Evolutionary conservation across 2,329 filamentous ascomycete genomes (phyloP), one percentile per base, ranked within the genome.

Genomic region (Calonectria montana): DNA sequence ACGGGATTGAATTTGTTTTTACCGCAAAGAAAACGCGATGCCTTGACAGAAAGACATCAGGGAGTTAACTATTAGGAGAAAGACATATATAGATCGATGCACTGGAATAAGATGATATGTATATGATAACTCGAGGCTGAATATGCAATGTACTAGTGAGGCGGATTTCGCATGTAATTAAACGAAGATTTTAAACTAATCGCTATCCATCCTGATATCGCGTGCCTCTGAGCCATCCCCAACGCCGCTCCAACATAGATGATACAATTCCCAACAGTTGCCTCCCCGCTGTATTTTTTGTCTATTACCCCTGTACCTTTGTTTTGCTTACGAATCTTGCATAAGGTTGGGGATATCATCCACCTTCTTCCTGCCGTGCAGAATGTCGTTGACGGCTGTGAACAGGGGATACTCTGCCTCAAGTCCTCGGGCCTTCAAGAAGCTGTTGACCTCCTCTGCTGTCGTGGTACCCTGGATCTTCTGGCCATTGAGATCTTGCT

Each of bases 401-500:
- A 99, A 97, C 7, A 99, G 87, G 23, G 97, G 97, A 82, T 97
- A 99, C 64, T 97, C 93, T 37, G 91, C 87, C 85, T 97, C 95
- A 75, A 93, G 85, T 1, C 93, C 94, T 76, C 94, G 89, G 62
- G 91, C 91, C 86, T 93, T 94, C 80, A 99, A 85, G 84, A 98
- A 98, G 62, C 89, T 91, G 86, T 97, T 94, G 48, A 99, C 96
- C 83, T 99, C 97, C 74, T 92, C 91, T 10, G 97, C 96, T 3
- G 97, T 99, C 77, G 93, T 93, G 0, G 95, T 98, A 43, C 97
- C 97, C 86, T 99, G 97, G 71, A 99, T 87, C 87, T 97, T 98
- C 88, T 99, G 97, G 16, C 97, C 97, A 82, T 99, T 98, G 73
- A 99, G 89, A 82, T 98, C 96, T 71, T 92, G 90, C 81, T 91